A percentile compares a stretch with the other conserved stretches of the same genome.
Evolutionary conservation across 306 rosid species (phyloP).

Genomic region (Castanea sativa): DNA sequence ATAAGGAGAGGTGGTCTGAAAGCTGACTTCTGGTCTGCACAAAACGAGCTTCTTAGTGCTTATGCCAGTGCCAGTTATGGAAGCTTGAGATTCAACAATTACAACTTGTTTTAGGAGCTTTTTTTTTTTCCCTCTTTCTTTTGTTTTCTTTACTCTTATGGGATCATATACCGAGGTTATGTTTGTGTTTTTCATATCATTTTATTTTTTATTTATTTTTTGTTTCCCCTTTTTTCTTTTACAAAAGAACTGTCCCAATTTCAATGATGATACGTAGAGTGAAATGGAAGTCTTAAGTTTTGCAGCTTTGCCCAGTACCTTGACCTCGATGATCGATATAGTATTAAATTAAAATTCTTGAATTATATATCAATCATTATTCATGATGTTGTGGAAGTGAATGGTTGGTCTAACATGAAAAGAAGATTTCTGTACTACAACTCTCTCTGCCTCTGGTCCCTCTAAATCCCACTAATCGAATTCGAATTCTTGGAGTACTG

Average conservation of each 20-base stretch:
- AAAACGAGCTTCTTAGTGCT: conserved; percentile 70
- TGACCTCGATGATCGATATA: neutral
- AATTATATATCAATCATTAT: neutral
- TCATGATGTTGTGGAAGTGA: neutral
- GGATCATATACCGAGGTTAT: neutral
- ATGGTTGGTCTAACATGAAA: neutral
- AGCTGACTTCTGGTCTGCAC: conserved; percentile 94
- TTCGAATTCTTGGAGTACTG: neutral
- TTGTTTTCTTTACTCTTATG: neutral
- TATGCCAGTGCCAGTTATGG: conserved; percentile 52
- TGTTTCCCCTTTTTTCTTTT: conserved; percentile 1
- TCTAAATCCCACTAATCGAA: neutral
- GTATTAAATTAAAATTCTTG: neutral
- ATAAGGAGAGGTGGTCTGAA: conserved; percentile 77
- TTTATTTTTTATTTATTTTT: neutral
- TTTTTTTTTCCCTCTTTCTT: neutral
- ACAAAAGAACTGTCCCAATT: conserved; percentile 23
- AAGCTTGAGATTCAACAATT: conserved; percentile 50
- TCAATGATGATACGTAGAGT: conserved; percentile 13
- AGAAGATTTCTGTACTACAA: neutral
- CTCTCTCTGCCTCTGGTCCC: neutral
- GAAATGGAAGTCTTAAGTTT: conserved; percentile 10
- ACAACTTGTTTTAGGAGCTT: conserved; percentile 56
- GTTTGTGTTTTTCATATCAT: neutral
- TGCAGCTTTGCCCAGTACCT: neutral